phyloP scores from a whole-genome alignment of 768 basidiomycete genomes.

The Termitomyces sp. region DNA sequence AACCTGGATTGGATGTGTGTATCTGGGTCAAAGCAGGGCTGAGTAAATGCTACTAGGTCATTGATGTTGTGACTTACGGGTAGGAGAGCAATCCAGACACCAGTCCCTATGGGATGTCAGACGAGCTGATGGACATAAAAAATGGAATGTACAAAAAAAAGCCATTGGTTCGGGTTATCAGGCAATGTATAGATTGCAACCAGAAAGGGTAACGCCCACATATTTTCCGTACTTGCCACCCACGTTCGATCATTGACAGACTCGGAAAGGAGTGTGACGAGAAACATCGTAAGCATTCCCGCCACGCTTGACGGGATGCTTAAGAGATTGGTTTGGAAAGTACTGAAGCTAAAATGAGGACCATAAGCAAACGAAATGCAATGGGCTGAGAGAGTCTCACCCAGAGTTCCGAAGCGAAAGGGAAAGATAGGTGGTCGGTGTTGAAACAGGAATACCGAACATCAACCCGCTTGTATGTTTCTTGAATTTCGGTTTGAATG shows the following conservation, averaged over 20 bases:
- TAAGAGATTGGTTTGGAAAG: slow-evolving; percentile 56
- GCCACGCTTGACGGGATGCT: slow-evolving; percentile 51
- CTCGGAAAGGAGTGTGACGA: slow-evolving; percentile 47
- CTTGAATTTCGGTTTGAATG: background rate
- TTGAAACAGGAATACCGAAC: slow-evolving; percentile 44
- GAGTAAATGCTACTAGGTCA: too few relatives aligned
- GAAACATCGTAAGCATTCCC: slow-evolving; percentile 48
- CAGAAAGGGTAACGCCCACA: slow-evolving; percentile 61
- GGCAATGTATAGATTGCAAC: slow-evolving; percentile 49
- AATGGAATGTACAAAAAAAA: slow-evolving; percentile 39
- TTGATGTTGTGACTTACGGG: slow-evolving; percentile 24
- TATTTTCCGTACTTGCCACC: slow-evolving; percentile 46
- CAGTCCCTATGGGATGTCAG: slow-evolving; percentile 26
- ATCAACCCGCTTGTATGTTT: slow-evolving; percentile 39
- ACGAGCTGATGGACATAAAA: background rate
- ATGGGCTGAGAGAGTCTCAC: slow-evolving; percentile 19
- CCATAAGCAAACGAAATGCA: background rate
- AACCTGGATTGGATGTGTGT: slow-evolving; percentile 49
- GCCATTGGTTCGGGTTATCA: slow-evolving; percentile 44
- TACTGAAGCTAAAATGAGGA: slow-evolving; percentile 39
- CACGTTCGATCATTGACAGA: slow-evolving; percentile 47
- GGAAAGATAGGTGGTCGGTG: slow-evolving; percentile 54
- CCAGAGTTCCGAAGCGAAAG: slow-evolving; percentile 52
- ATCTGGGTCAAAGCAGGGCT: slow-evolving; percentile 17
- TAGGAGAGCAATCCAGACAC: slow-evolving; percentile 40